Evolutionary conservation across 352 stramenopile genomes (phyloP).

Genomic region (Discostella stelligera): DNA sequence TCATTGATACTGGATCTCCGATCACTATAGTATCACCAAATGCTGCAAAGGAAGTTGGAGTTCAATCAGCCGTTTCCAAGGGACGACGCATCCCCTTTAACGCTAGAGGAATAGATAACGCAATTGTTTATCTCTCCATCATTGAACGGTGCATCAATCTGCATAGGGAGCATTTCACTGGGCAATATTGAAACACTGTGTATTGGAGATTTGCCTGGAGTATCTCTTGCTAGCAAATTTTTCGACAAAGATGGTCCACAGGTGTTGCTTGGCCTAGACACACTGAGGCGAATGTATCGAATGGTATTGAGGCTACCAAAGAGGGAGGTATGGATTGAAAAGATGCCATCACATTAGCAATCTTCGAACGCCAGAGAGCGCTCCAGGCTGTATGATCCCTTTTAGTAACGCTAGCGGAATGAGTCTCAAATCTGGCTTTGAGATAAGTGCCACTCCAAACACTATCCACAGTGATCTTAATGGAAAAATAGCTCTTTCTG

Average conservation of each 20-base stretch:
- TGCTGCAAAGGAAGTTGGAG: conserved; percentile 18
- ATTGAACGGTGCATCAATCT: conserved; percentile 10
- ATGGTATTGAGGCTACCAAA: conserved; percentile 32
- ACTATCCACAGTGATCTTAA: conserved; percentile 41
- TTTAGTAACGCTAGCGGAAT: conserved; percentile 41
- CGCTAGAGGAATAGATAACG: conserved; percentile 30
- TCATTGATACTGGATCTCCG: conserved; percentile 50
- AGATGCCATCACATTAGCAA: conserved; percentile 1
- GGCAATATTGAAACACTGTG: conserved; percentile 13
- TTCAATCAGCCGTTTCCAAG: conserved; percentile 16
- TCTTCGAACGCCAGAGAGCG: conserved; percentile 26
- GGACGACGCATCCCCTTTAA: neutral
- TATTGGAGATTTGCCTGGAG: conserved; percentile 28
- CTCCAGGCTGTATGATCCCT: conserved; percentile 34
- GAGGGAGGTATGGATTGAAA: conserved; percentile 31
- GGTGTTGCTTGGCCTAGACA: conserved; percentile 30
- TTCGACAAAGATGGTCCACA: conserved; percentile 1
- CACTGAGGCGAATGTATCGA: conserved; percentile 22
- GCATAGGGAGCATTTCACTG: conserved; percentile 20
- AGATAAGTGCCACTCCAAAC: conserved; percentile 13
- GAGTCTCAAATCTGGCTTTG: conserved; percentile 31
- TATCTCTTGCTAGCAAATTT: conserved; percentile 23
- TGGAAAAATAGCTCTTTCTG: conserved; percentile 29
- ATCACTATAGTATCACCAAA: conserved; percentile 32
- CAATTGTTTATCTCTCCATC: conserved; percentile 19